Evolutionary conservation across 225 moss, liverwort and hornwort genomes (phyloP), one percentile per base, ranked within the genome.

Genomic region (Thuidium tamariscinum): DNA sequence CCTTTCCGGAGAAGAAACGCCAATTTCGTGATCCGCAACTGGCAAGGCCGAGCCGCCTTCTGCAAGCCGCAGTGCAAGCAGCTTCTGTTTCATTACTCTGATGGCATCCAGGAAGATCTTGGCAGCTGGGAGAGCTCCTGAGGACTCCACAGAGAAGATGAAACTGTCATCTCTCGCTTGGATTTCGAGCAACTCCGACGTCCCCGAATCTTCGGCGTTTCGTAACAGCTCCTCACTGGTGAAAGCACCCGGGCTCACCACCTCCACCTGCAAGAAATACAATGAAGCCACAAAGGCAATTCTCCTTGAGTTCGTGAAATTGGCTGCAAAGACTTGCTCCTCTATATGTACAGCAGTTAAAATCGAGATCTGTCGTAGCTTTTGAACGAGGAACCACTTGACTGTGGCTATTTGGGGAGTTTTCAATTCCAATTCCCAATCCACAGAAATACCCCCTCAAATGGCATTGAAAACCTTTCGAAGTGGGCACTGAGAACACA

Each of bases 71-170:
- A 97, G 88, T 14, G 91, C 90, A 72, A 96, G 95, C 65, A 97
- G 81, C 89, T 94, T 96, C 84, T 13, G 89, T 57, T 95, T 96
- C 64, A 95, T 23, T 25, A 95, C 88, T 65, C 94, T 88, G 37
- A 97, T 88, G 61, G 96, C 95, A 60, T 96, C 86, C 57, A 97
- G 68, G 74, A 96, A 94, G 77, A 97, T 94, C 84, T 92, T 90
- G 5, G 94, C 86, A 23, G 95, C 83, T 25, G 89, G 75, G n/a
- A 96, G 77, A 27, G 94, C 92, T 37, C 96, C 97, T 2, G 95
- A 96, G 20, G 97, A 96, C 83, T 97, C 96, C 84, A 96, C 93
- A 7, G 93, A 91, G 84, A 97, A 94, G 60, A 97, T 89, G 86
- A 96, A 96, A 63, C 91, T 93, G 30, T 95, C 95, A 1, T 93